Base-by-base conservation (phyloP, 164 flowering plant species). In the Buxus sempervirens region DNA sequence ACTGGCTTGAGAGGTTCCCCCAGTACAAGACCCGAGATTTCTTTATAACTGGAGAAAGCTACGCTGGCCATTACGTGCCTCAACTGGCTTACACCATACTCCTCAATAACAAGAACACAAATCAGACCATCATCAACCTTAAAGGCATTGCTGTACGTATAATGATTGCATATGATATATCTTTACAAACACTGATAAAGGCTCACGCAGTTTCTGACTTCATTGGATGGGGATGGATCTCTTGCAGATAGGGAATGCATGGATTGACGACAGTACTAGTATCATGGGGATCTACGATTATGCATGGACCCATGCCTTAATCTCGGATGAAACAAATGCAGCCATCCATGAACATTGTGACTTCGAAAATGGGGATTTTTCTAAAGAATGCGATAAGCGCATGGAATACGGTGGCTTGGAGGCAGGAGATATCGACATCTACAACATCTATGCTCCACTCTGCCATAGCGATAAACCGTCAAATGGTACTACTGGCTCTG, bases 221-320 rank as follows among this genome's bases (percentile, higher is more conserved):
- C 21, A n/a, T 4, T 22, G 60, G 14, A 16, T 22, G 27, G 1
- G 10, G 27, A 6, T 38, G 54, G n/a, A 49, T 58, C 19, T 28
- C 20, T 55, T 68, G 25, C 60, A 84, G 86, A 82, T 83, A 16
- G 86, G 89, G 16, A 85, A 83, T 79, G 81, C 80, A 10, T 69
- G 36, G 66, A 64, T 83, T 4, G 77, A 85, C 24, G 81, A 78
- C 24, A 22, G 13, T 4, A 80, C 79, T 0, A 38, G 59, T 25
- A 0, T 0, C 9, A 62, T 23, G 25, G 85, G 85, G 6, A 22
- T 54, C 51, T 75, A 26, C 51, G 85, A 85, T 49, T 78, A 77
- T 57, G 55, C 60, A 5, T 74, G 81, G 76, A 71, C 76, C 0
- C 89, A 83, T 69, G 86, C 85, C 15, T 32, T 85, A 32, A 75